These are phyloP conservation scores for Reticulascus tulasneorum DNA, from an alignment of 2,329 filamentous ascomycete genomes.

Conservation along the genomic window DNA sequence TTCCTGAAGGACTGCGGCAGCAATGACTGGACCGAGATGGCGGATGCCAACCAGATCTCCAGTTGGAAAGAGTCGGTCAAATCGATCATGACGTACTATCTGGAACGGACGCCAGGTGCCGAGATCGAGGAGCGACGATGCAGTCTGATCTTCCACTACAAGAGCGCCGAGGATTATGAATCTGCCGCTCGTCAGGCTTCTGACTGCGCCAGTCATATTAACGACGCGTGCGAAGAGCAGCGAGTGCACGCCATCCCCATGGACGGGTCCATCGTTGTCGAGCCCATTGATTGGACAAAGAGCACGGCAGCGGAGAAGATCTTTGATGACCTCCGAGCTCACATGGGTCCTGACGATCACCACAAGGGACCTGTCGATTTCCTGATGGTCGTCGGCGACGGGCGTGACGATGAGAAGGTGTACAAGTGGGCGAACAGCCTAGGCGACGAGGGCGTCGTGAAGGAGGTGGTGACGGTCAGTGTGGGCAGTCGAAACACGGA, in stretches of 20 bases:
- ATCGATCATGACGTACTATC: slow-evolving; percentile 82
- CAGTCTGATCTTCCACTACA: slow-evolving; percentile 87
- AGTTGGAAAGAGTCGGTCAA: slow-evolving; percentile 82
- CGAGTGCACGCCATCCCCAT: slow-evolving; percentile 78
- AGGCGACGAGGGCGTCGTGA: slow-evolving; percentile 51
- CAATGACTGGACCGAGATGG: slow-evolving; percentile 73
- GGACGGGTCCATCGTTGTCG: slow-evolving; percentile 77
- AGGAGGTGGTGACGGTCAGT: slow-evolving; percentile 78
- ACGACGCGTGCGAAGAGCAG: slow-evolving; percentile 83
- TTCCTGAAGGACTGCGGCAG: slow-evolving; percentile 72
- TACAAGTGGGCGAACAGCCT: slow-evolving; percentile 91
- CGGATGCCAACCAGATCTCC: slow-evolving; percentile 64
- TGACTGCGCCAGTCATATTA: slow-evolving; percentile 92
- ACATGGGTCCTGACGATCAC: slow-evolving; percentile 26
- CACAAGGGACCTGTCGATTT: slow-evolving; percentile 65
- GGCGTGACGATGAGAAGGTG: slow-evolving; percentile 87
- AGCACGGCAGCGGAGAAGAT: slow-evolving; percentile 74
- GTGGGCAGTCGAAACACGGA: slow-evolving; percentile 85
- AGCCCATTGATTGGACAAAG: slow-evolving; percentile 84
- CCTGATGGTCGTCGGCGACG: slow-evolving; percentile 83
- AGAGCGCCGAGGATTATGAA: slow-evolving; percentile 72
- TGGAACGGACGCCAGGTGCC: slow-evolving; percentile 82
- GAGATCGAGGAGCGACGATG: slow-evolving; percentile 89
- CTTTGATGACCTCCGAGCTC: slow-evolving; percentile 53
- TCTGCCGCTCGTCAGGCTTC: slow-evolving; percentile 74